Base-by-base conservation (phyloP, 2,329 filamentous ascomycete genomes). In the Fusarium clavum region DNA sequence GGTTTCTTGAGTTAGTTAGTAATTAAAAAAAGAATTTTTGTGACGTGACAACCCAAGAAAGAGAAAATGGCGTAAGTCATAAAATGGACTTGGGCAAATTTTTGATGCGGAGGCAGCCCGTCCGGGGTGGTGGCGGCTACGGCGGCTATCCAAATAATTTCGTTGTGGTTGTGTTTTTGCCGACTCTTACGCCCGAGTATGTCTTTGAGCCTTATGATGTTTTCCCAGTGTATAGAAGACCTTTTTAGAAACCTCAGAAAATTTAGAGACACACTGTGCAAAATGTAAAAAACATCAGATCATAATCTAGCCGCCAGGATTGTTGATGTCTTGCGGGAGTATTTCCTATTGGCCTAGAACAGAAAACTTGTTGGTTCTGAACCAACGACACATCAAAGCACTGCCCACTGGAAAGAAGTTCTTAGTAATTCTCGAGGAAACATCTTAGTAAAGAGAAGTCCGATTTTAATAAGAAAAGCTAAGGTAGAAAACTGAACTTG, bases 331-430 rank as follows among this genome's bases (percentile, higher is more conserved):
- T 24, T 12, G 14, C 18, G 5, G 43, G 7, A 60, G 9, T 0
- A 8, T 2, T 47, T 60, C 30, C 25, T 2, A 60, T 25, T 60
- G 41, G 57, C 1, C 30, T 5, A 1, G 30, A 20, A 7, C 14
- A 32, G 16, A 25, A 9, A 10, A 8, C 20, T 11, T 60, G 57
- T 56, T 60, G 57, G 57, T 56, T 40, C 7, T 6, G 13, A 38
- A 32, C 56, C 14, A 38, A 58, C 47, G 34, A 25, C 25, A 30
- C 27, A 7, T 43, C 2, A 7, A 20, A n/a, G 12, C 27, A 27
- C 1, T 30, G 16, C n/a, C 14, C 11, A 3, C 14, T 18, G 1
- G 9, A 9, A 6, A 20, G 4, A 5, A 5, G 2, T 41, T 8
- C 16, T 24, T 25, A 6, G 5, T 10, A 13, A 7, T 20, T 12